These are phyloP conservation scores for Triticum monococcum DNA, from an alignment of 176 grass and related monocot genomes.

Conservation along the genomic window DNA sequence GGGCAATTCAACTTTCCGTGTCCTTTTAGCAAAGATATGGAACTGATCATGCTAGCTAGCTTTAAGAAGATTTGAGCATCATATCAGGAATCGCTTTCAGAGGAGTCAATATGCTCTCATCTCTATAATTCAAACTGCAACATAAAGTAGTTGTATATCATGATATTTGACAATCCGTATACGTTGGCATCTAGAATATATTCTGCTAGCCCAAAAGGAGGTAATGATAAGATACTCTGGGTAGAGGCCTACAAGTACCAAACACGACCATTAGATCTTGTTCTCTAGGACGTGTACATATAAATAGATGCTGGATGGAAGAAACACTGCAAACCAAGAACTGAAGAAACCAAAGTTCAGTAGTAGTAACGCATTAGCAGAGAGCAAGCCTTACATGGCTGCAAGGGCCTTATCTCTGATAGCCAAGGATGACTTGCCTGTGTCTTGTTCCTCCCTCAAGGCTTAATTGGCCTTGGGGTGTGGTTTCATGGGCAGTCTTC, in stretches of 20 bases:
- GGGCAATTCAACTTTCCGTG: neutral
- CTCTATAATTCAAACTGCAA: neutral
- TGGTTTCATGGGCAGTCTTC: slow-evolving; percentile 40
- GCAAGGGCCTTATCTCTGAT: slow-evolving; percentile 4
- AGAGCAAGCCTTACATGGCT: slow-evolving; percentile 9
- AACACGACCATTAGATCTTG: neutral
- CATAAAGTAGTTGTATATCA: neutral
- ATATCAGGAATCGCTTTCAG: neutral
- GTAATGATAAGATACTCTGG: neutral
- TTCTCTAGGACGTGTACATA: neutral
- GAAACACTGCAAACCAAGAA: neutral
- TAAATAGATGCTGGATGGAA: neutral
- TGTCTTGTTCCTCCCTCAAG: neutral
- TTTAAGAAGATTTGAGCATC: neutral
- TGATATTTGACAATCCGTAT: neutral
- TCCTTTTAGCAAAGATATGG: neutral
- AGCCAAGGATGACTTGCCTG: slow-evolving; percentile 40
- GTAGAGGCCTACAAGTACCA: neutral
- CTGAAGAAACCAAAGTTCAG: neutral
- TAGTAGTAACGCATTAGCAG: neutral
- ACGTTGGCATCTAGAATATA: neutral
- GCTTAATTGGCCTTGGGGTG: neutral
- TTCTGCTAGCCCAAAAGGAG: neutral
- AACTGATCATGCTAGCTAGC: neutral
- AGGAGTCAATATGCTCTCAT: neutral